These are phyloP conservation scores for Secale cereale DNA, from an alignment of 176 grass and related monocot genomes.

Conservation along the genomic window DNA sequence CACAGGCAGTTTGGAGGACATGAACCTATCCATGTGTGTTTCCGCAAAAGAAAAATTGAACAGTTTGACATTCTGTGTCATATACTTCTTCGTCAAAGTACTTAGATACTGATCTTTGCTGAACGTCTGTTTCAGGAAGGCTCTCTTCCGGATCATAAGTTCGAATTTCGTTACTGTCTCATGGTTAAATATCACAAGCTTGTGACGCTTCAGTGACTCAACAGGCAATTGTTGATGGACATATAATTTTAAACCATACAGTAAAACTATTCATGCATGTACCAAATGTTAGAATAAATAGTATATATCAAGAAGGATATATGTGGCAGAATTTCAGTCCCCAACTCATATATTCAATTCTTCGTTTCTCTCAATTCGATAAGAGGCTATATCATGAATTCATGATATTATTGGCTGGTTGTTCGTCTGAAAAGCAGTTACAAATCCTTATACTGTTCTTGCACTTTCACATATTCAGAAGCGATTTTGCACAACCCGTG, in stretches of 20 bases:
- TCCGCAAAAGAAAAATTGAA: too few species aligned
- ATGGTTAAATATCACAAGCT: conserved; percentile 9
- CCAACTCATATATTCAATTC: conserved; percentile 20
- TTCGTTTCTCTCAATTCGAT: conserved; percentile 24
- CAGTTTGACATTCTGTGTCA: too few species aligned
- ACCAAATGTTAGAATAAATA: conserved; percentile 7
- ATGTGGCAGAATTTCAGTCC: conserved; percentile 19
- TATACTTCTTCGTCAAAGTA: too few species aligned
- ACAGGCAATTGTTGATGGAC: neutral
- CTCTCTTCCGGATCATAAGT: neutral
- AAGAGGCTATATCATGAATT: conserved; percentile 20
- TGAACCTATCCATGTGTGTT: too few species aligned
- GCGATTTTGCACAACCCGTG: conserved; percentile 17
- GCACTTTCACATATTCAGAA: conserved; percentile 35
- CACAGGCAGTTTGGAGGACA: too few species aligned
- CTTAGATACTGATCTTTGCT: neutral
- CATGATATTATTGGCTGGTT: conserved; percentile 15
- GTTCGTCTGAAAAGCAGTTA: conserved; percentile 31
- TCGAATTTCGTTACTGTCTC: neutral
- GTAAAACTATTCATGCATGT: conserved; percentile 11
- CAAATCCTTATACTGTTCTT: conserved; percentile 42
- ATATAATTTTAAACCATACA: conserved; percentile 3
- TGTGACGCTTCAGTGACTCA: neutral
- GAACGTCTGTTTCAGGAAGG: neutral
- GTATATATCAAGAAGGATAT: neutral